Evolutionary conservation across 2,329 filamentous ascomycete genomes (phyloP), one percentile per base, ranked within the genome.

Genomic region (Apiospora marii): DNA sequence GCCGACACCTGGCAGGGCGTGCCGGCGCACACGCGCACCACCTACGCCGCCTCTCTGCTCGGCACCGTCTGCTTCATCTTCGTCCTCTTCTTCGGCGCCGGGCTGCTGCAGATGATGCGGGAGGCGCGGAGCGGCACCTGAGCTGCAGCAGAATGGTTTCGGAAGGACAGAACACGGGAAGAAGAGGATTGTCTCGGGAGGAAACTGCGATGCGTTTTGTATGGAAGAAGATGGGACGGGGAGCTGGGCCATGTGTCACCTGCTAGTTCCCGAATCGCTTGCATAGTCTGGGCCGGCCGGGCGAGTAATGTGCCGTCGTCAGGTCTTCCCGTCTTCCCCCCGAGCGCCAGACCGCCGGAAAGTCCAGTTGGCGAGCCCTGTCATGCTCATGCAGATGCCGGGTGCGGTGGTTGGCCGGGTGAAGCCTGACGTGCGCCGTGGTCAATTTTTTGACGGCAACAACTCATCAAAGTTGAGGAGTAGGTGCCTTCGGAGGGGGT

Each of bases 1-100:
- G 48, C 48, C 10, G 27, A 58, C 4, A 70, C 68, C 10, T 70
- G 46, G 46, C 68, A 70, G 34, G 48, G n/a, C n/a, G 37, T 58
- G 19, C 4, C 24, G 3, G 1, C 48, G 30, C 19, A 7, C 2
- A 27, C 6, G 30, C 68, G 68, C 68, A 19, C 8, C 34, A 22
- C 1, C 3, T 70, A 37, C 14, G 68, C 68, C 46, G 68, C 22
- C 30, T 13, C 37, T 22, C 48, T 70, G 6, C 49, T 70, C 14
- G 34, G 46, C 46, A 43, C 34, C 19, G 27, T 44, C 48, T 44
- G 48, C 34, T 3, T 53, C 34, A 10, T 70, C 48, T 70, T 70
- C 34, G 19, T 43, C 68, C 34, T 70, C 48, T 58, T 70, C 34
- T 58, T 58, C 34, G 68, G 19, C 30, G 48, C 37, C 34, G 48